These are phyloP conservation scores for Ambrosia artemisiifolia DNA, from an alignment of 129 eudicot species.

Conservation along the genomic window DNA sequence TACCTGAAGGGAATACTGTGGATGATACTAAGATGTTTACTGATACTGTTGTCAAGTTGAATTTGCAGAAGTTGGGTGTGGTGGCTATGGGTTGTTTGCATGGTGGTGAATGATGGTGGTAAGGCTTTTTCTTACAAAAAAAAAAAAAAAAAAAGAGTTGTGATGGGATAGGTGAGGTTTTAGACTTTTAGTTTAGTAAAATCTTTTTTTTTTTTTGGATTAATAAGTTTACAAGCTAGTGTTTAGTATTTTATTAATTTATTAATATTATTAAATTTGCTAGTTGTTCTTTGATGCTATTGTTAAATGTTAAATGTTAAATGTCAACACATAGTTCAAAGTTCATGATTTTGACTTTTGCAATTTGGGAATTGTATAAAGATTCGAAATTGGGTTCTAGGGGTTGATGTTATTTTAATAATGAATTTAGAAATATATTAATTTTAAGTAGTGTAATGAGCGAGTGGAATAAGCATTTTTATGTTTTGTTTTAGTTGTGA, in stretches of 20 bases:
- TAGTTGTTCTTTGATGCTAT: conserved; percentile 20
- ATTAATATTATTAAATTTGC: background rate
- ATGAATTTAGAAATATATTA: too few species aligned
- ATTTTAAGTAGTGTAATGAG: too few species aligned
- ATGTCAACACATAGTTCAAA: background rate
- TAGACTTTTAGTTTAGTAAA: conserved; percentile 11
- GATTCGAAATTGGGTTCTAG: conserved; percentile 16
- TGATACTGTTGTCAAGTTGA: conserved; percentile 85
- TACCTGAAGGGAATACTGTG: conserved; percentile 81
- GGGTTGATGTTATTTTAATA: background rate
- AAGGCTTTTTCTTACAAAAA: background rate
- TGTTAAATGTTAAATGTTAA: conserved; percentile 6
- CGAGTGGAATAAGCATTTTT: too few species aligned
- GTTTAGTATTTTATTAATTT: background rate
- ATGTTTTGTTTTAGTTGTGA: too few species aligned
- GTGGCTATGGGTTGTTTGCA: conserved; percentile 61
- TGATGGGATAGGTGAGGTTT: background rate
- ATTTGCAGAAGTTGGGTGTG: conserved; percentile 78
- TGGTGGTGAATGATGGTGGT: conserved; percentile 30
- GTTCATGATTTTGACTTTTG: conserved; percentile 30
- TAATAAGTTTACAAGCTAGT: conserved; percentile 13
- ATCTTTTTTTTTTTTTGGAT: background rate
- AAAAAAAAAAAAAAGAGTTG: conserved; percentile 3
- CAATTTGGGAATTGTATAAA: conserved; percentile 24
- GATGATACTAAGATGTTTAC: conserved; percentile 96